These are phyloP conservation scores for Hibiscus syriacus DNA, from an alignment of 345 rosid species.

Conservation along the genomic window DNA sequence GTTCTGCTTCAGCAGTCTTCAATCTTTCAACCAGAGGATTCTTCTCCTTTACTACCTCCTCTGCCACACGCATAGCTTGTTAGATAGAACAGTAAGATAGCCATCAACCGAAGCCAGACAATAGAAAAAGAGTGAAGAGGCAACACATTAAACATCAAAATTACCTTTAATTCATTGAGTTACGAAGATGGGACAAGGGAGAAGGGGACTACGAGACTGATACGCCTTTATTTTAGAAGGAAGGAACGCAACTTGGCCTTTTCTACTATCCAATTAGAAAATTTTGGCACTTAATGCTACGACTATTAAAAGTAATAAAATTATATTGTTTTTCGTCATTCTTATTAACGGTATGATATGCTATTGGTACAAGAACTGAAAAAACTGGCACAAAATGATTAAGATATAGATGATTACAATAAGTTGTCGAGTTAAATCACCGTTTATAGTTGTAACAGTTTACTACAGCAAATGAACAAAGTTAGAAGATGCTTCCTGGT, in stretches of 20 bases:
- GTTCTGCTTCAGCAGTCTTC: no score
- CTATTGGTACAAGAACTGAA: no score
- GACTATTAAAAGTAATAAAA: no score
- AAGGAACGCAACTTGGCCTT: not conserved
- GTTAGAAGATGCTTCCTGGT: not conserved
- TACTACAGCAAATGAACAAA: not conserved
- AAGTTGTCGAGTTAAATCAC: not conserved
- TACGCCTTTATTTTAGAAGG: not conserved
- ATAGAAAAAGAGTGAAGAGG: not conserved
- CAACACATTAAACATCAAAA: not conserved
- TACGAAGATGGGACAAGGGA: not conserved
- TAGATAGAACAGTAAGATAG: constrained; percentile 6
- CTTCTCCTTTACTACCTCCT: constrained; percentile 90
- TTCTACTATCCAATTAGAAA: not conserved
- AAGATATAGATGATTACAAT: not conserved
- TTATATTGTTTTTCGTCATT: no score
- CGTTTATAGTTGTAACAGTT: not conserved
- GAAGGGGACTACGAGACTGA: not conserved
- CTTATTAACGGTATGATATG: no score
- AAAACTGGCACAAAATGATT: not conserved
- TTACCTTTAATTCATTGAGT: constrained; percentile 69
- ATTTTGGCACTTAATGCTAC: no score
- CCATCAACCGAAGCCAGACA: constrained; percentile 1
- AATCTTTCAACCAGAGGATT: no score
- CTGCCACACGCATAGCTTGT: constrained; percentile 34